A percentile compares a stretch with the other conserved stretches of the same genome.
phyloP scores from a whole-genome alignment of 1,139 yeast genomes.

The Suhomyces ambrosiae region DNA sequence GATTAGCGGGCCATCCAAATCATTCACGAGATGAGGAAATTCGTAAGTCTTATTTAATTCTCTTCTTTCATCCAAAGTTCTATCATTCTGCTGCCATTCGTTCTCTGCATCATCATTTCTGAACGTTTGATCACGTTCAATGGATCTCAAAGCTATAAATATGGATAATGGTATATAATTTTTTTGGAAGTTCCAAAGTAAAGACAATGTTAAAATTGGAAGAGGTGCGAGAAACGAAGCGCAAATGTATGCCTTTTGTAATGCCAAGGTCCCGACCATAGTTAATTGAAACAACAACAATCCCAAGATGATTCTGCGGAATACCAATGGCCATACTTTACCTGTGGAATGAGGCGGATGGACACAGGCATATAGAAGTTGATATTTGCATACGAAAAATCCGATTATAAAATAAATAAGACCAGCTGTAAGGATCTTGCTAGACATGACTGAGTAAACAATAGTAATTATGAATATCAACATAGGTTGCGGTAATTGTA shows the following conservation, averaged over 20 bases:
- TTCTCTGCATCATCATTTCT: slow-evolving; percentile 14
- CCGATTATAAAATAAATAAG: slow-evolving; percentile 73
- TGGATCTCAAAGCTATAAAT: slow-evolving; percentile 78
- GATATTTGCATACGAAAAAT: slow-evolving; percentile 78
- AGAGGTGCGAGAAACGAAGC: slow-evolving; percentile 75
- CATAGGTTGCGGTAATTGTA: slow-evolving; percentile 80
- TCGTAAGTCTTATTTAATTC: slow-evolving; percentile 70
- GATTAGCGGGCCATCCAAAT: slow-evolving; percentile 81
- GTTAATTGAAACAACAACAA: slow-evolving; percentile 78
- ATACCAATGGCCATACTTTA: slow-evolving; percentile 81
- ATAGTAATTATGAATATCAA: slow-evolving; percentile 73
- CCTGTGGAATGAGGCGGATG: slow-evolving; percentile 92
- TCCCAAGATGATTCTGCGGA: slow-evolving; percentile 72
- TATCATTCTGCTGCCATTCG: slow-evolving; percentile 11
- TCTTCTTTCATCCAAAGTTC: slow-evolving; percentile 67
- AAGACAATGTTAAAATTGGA: slow-evolving; percentile 65
- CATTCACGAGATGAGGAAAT: slow-evolving; percentile 70
- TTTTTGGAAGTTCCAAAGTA: slow-evolving; percentile 79
- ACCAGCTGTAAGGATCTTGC: slow-evolving; percentile 75
- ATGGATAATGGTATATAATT: slow-evolving; percentile 78
- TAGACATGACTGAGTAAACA: slow-evolving; percentile 75
- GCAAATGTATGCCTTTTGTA: slow-evolving; percentile 73
- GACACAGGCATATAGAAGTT: slow-evolving; percentile 73
- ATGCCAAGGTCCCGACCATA: slow-evolving; percentile 86
- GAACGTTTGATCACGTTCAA: slow-evolving; percentile 18